Evolutionary conservation across 2,329 filamentous ascomycete genomes (phyloP).

Genomic region (Xylariales sp.): DNA sequence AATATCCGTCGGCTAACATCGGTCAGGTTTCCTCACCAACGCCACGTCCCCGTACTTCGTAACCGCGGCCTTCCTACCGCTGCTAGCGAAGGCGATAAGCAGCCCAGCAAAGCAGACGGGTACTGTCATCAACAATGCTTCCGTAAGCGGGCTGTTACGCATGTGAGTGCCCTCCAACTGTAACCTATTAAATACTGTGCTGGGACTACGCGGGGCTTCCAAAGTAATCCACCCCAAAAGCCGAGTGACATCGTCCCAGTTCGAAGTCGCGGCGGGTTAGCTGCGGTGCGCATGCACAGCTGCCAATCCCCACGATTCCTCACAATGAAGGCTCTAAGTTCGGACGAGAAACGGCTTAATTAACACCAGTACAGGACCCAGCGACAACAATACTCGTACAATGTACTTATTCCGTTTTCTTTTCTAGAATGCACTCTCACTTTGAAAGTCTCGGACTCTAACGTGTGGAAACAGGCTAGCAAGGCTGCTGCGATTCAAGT

Average conservation of each 20-base stretch:
- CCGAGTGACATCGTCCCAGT: no score
- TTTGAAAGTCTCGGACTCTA: background rate
- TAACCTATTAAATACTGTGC: background rate
- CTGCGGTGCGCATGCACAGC: background rate
- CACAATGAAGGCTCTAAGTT: background rate
- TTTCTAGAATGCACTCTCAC: background rate
- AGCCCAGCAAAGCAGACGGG: conserved; percentile 60
- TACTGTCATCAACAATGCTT: conserved; percentile 64
- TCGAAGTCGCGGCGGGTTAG: no score
- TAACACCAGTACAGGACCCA: conserved; percentile 37
- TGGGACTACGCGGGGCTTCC: background rate
- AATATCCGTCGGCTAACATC: background rate
- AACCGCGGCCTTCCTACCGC: conserved; percentile 64
- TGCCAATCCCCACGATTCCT: no score
- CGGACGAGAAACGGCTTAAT: background rate
- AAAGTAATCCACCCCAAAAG: background rate
- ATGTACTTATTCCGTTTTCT: conserved; percentile 31
- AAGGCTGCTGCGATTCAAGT: conserved; percentile 46
- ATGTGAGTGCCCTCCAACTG: conserved; percentile 39
- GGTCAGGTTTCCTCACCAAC: conserved; percentile 61
- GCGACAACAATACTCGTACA: conserved; percentile 46
- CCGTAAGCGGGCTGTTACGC: conserved; percentile 64
- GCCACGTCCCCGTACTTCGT: conserved; percentile 63
- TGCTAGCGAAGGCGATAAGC: conserved; percentile 61
- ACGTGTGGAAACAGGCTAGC: conserved; percentile 36